Base-by-base conservation (phyloP, 176 grass and related monocot genomes). In the Dactylis glomerata region DNA sequence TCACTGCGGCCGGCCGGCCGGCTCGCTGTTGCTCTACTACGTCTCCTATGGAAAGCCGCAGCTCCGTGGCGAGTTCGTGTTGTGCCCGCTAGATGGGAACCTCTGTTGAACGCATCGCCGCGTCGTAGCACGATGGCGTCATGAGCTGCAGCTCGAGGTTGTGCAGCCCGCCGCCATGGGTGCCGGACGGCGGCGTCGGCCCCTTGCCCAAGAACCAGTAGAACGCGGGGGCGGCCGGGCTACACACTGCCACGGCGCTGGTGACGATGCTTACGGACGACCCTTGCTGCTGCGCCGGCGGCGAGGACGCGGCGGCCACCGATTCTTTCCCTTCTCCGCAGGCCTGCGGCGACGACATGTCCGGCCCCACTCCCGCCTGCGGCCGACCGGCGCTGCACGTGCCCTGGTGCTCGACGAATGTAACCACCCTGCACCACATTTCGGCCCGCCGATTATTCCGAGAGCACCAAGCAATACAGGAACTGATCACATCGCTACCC, bases 331-430 rank as follows among this genome's bases (percentile, higher is more conserved):
- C 15, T 22, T 9, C 42, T 5, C 67, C 68, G 3, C 51, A 54
- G 20, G 27, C 33, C 66, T 14, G 4, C 32, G 24, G 32, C 76
- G 44, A 44, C 20, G 38, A 37, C 32, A 61, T 26, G 20, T 56
- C 88, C 55, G 54, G 31, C 17, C 9, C 36, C 75, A 81, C 87
- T 10, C 2, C 31, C 30, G 64, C n/a, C 10, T 54, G 64, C 27
- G 76, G 56, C 12, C 71, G 81, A 28, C 85, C 71, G 36, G 57
- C 82, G 62, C 78, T 87, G 87, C 96, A 98, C 22, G 87, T 72
- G 74, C 89, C 87, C 45, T 93, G 93, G 83, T 98, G 96, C 74
- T 95, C 91, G 14, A 94, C 86, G 89, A 98, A 96, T 86, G 78
- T 91, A 78, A 94, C 93, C 54, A 94, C 44, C 86, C 93, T 98